Conservation (phyloP, 2,329 filamentous ascomycete species). For the Botrytis aclada region DNA sequence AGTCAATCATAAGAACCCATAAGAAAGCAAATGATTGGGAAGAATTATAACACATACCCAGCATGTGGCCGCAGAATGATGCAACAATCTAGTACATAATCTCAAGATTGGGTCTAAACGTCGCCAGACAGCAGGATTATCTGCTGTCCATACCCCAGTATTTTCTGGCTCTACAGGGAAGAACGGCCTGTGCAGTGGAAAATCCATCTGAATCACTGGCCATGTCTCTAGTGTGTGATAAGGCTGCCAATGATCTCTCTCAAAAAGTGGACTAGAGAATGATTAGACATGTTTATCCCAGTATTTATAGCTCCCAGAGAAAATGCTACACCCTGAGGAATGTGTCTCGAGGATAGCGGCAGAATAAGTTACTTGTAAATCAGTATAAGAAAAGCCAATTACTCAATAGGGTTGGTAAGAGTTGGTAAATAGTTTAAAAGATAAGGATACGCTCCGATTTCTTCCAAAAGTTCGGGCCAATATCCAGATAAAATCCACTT, state of each 20-base stretch:
- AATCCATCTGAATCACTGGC: background rate
- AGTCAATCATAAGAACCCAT: background rate
- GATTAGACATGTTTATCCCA: background rate
- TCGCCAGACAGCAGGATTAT: constrained; percentile 6
- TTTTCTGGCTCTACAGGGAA: background rate
- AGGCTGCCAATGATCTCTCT: background rate
- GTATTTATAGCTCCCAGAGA: background rate
- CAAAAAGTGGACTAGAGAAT: background rate
- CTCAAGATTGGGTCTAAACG: background rate
- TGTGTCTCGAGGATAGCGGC: background rate
- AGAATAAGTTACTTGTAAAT: background rate
- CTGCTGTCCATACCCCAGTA: background rate
- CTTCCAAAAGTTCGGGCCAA: constrained; percentile 8
- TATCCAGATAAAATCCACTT: constrained; percentile 8
- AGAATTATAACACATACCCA: constrained; percentile 2
- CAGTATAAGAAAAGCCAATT: background rate
- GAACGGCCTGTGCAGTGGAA: background rate
- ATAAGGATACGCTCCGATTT: constrained; percentile 5
- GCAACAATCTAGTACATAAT: background rate
- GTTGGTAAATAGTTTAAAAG: background rate
- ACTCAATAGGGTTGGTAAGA: background rate
- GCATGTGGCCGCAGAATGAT: background rate
- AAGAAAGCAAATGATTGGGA: background rate
- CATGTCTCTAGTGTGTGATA: background rate
- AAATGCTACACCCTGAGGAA: too few relatives aligned